Evolutionary conservation across 352 stramenopile species (phyloP), one percentile per base, ranked within the genome.

Genomic region (Globisporangium emineosum): DNA sequence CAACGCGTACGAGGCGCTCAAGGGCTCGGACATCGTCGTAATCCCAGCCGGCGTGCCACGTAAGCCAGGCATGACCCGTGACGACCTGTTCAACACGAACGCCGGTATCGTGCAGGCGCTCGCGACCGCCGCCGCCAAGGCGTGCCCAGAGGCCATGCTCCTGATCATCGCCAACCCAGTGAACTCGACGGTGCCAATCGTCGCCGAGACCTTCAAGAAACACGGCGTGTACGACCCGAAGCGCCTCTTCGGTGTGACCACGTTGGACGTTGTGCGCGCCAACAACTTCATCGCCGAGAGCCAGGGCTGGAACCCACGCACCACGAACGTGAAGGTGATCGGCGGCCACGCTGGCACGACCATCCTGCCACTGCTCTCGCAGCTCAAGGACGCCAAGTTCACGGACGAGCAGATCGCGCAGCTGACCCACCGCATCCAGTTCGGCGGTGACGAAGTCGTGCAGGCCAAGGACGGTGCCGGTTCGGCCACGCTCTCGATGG

Each of bases 161-260:
- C 76, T 98, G 51, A 98, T 99, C 77, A 99, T 99, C 75, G 97
- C 90, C 67, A 99, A 99, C 86, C 98, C 98, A 8, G 97, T 99
- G 69, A 99, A 99, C 87, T 99, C 93, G 50, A 99, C 97, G 19
- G 97, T 99, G 61, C 98, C 98, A 23, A 99, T 99, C 73, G 97
- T 98, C 54, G 97, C 97, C 50, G 97, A 99, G 83, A 97, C 98
- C 6, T 91, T 99, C 65, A 99, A 99, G 86, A 97, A 98, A 72
- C 70, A 78, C 35, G 90, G 90, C 45, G 94, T 98, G 35, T 99
- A 99, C 86, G 80, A 99, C 81, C 90, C 91, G 23, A 98, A 98
- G 73, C 98, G 98, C 63, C 84, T 99, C 45, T 98, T 98, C 66
- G 98, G 98, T 66, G 97, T 99, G 32, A 99, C 97, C 42, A 99